These are phyloP conservation scores for Scutellaria galericulata DNA, from an alignment of 257 asterid genomes.

Conservation along the genomic window DNA sequence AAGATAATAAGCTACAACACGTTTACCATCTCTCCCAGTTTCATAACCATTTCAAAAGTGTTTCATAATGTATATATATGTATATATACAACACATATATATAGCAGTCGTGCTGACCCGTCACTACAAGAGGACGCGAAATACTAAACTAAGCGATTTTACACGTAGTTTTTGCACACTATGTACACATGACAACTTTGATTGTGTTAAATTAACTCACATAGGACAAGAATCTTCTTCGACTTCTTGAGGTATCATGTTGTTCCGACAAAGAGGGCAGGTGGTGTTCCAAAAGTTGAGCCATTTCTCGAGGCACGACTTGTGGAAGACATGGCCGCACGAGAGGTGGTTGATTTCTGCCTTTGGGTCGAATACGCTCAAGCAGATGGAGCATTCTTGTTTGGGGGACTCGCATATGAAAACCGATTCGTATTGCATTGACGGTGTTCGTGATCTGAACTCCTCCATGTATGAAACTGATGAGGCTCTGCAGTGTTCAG, in stretches of 20 bases:
- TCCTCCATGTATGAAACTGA: slow-evolving; percentile 81
- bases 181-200: slow-evolving; percentile 38
- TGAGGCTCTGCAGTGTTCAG: slow-evolving; percentile 52
- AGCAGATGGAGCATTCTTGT: slow-evolving; percentile 83
- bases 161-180: slow-evolving; percentile 45
- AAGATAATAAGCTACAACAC: not conserved
- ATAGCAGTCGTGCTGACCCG: slow-evolving; percentile 60
- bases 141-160: slow-evolving; percentile 41
- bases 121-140: slow-evolving; percentile 77
- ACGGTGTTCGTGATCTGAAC: slow-evolving; percentile 66
- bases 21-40: slow-evolving; percentile 28
- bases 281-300: slow-evolving; percentile 78
- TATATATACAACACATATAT: slow-evolving; percentile 38
- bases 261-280: slow-evolving; percentile 88
- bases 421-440: slow-evolving; percentile 61
- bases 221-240: slow-evolving; percentile 78
- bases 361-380: slow-evolving; percentile 63
- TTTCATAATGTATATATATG: slow-evolving; percentile 36
- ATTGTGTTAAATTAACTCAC: slow-evolving; percentile 48
- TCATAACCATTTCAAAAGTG: slow-evolving; percentile 22
- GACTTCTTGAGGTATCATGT: slow-evolving; percentile 68
- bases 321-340: slow-evolving; percentile 88
- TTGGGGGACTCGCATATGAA: slow-evolving; percentile 33
- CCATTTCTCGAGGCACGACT: slow-evolving; percentile 82
- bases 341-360: slow-evolving; percentile 73